phyloP scores from a whole-genome alignment of 176 grass and related monocot genomes.

The Bonia amplexicaulis region DNA sequence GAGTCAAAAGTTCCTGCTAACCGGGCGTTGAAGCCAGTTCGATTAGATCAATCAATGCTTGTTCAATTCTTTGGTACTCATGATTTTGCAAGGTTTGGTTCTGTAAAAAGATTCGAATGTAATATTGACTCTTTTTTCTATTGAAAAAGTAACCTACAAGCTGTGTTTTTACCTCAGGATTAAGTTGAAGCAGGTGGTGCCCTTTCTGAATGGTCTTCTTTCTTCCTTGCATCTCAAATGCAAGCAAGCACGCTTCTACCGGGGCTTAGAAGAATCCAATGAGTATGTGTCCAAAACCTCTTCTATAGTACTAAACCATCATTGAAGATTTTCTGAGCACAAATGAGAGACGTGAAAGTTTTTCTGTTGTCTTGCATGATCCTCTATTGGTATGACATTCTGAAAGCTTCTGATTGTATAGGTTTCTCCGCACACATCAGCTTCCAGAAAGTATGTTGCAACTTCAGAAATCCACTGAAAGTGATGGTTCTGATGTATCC shows the following conservation, averaged over 20 bases:
- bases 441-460: constrained; percentile 87
- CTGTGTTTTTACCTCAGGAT: constrained; percentile 59
- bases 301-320: not conserved
- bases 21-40: constrained; percentile 56
- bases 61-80: constrained; percentile 98
- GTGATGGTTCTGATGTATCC: constrained; percentile 48
- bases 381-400: not conserved
- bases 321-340: not conserved
- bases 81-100: constrained; percentile 80
- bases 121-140: constrained; percentile 12
- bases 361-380: constrained; percentile 24
- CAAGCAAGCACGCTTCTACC: constrained; percentile 79
- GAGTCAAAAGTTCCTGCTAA: constrained; percentile 67
- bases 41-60: constrained; percentile 62
- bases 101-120: constrained; percentile 26
- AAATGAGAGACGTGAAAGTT: not conserved
- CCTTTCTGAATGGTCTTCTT: constrained; percentile 86
- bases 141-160: constrained; percentile 5
- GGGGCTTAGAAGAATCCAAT: constrained; percentile 96
- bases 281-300: constrained; percentile 49
- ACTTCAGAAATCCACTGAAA: constrained; percentile 54
- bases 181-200: constrained; percentile 73
- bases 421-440: constrained; percentile 78
- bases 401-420: constrained; percentile 32
- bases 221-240: constrained; percentile 96